Evolutionary conservation across 2,329 filamentous ascomycete species (phyloP).

Genomic region (Colletotrichum shisoi): DNA sequence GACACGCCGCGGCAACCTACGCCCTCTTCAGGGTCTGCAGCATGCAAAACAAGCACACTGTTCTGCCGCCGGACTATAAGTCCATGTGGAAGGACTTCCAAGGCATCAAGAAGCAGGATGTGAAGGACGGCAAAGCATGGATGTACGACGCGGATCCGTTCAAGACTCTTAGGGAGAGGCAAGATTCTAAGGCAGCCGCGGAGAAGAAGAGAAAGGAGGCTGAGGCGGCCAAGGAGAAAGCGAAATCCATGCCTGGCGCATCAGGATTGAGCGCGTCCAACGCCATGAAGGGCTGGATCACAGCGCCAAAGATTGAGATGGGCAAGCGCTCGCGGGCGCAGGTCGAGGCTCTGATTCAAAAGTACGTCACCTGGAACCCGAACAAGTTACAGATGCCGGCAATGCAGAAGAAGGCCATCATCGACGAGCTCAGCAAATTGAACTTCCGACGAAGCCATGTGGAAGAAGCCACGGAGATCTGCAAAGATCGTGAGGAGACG

Average conservation of each 20-base stretch:
- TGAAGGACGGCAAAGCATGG: conserved; percentile 79
- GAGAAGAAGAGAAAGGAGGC: conserved; percentile 82
- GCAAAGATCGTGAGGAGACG: conserved; percentile 90
- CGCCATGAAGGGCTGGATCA: conserved; percentile 78
- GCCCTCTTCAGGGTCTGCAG: conserved; percentile 90
- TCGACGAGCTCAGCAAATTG: conserved; percentile 77
- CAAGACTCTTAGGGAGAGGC: conserved; percentile 76
- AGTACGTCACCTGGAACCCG: conserved; percentile 86
- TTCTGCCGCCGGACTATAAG: conserved; percentile 88
- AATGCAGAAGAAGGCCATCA: conserved; percentile 64
- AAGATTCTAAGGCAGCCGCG: conserved; percentile 76
- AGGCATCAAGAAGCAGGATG: conserved; percentile 79
- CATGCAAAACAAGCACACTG: conserved; percentile 95
- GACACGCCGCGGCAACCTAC: conserved; percentile 92
- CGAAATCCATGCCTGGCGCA: conserved; percentile 67
- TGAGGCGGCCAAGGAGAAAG: conserved; percentile 72
- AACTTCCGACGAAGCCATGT: conserved; percentile 91
- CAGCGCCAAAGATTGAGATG: conserved; percentile 91
- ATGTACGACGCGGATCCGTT: conserved; percentile 98
- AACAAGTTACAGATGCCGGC: conserved; percentile 72
- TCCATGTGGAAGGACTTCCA: conserved; percentile 92
- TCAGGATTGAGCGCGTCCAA: conserved; percentile 59
- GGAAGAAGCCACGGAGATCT: conserved; percentile 84
- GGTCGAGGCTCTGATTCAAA: conserved; percentile 80
- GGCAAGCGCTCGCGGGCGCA: conserved; percentile 79